Evolutionary conservation across 2,329 filamentous ascomycete species (phyloP).

Genomic region (Huntiella moniliformis): DNA sequence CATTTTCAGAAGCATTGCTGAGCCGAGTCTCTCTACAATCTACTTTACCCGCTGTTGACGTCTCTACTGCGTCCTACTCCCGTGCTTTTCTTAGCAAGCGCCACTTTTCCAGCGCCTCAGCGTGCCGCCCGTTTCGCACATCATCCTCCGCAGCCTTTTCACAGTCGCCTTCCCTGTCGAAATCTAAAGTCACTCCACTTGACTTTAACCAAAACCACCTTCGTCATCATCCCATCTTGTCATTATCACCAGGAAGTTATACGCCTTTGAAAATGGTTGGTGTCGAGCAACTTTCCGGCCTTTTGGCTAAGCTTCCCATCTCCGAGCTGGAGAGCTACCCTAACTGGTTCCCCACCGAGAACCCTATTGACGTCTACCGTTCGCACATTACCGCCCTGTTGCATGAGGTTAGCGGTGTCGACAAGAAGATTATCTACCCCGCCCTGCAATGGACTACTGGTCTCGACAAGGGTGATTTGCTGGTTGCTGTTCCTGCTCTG

Average conservation of each 20-base stretch:
- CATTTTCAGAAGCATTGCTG: too few relatives aligned
- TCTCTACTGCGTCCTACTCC: neutral
- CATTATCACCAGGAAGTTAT: neutral
- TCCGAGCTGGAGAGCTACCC: constrained; percentile 27
- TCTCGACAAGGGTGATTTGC: constrained; percentile 66
- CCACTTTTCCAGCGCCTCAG: too few relatives aligned
- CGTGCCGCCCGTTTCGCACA: too few relatives aligned
- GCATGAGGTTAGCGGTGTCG: constrained; percentile 49
- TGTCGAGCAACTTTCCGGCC: constrained; percentile 8
- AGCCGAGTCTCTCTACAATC: too few relatives aligned
- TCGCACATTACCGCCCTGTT: constrained; percentile 55
- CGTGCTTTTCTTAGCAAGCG: neutral
- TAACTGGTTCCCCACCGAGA: constrained; percentile 45
- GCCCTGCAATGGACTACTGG: constrained; percentile 61
- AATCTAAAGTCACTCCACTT: too few relatives aligned
- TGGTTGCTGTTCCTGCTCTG: constrained; percentile 62
- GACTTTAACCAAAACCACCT: neutral
- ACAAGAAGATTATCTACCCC: constrained; percentile 51
- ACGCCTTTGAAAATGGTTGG: constrained; percentile 8
- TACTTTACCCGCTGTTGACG: too few relatives aligned
- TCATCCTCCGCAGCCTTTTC: too few relatives aligned
- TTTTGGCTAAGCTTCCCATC: constrained; percentile 20
- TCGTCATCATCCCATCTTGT: neutral
- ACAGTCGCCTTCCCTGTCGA: too few relatives aligned
- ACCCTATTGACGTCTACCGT: constrained; percentile 65